These are phyloP conservation scores for Termitomyces sp. DNA, from an alignment of 768 basidiomycete genomes.

Conservation along the genomic window DNA sequence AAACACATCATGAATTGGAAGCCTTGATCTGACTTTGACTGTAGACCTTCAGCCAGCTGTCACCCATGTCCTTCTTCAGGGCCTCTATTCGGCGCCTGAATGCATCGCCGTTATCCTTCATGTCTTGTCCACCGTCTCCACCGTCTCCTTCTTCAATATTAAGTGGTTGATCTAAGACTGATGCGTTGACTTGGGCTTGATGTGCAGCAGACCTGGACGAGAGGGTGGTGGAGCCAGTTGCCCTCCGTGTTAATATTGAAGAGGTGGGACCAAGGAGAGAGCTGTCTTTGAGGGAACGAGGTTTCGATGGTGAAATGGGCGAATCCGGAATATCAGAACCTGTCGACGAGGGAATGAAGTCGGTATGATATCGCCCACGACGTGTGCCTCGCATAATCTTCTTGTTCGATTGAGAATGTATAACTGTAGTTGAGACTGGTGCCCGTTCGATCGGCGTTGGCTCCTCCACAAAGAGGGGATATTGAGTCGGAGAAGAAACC, in stretches of 20 bases:
- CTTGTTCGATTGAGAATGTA: neutral
- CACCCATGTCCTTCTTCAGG: conserved; percentile 83
- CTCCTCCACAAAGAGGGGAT: conserved; percentile 7
- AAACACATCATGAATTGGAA: conserved; percentile 4
- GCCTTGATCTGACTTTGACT: conserved; percentile 47
- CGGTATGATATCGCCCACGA: conserved; percentile 49
- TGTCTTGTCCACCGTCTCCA: conserved; percentile 18
- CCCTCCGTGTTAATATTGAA: conserved; percentile 6
- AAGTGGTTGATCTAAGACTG: conserved; percentile 53
- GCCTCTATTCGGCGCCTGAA: conserved; percentile 79
- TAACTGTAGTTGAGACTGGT: conserved; percentile 2
- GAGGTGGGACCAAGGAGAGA: conserved; percentile 5
- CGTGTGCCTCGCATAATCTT: conserved; percentile 26
- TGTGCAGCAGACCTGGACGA: conserved; percentile 39
- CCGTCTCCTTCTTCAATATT: conserved; percentile 18
- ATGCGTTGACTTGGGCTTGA: conserved; percentile 52
- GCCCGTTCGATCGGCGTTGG: neutral
- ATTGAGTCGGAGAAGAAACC: neutral
- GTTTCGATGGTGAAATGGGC: conserved; percentile 3
- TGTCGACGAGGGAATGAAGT: conserved; percentile 27
- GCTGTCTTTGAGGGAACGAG: conserved; percentile 1
- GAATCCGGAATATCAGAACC: conserved; percentile 12
- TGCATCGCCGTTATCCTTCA: conserved; percentile 55
- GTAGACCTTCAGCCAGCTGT: conserved; percentile 83
- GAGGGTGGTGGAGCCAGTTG: conserved; percentile 25